Conservation (phyloP, 129 eudicot species). For the Rutidosis leptorrhynchoides region DNA sequence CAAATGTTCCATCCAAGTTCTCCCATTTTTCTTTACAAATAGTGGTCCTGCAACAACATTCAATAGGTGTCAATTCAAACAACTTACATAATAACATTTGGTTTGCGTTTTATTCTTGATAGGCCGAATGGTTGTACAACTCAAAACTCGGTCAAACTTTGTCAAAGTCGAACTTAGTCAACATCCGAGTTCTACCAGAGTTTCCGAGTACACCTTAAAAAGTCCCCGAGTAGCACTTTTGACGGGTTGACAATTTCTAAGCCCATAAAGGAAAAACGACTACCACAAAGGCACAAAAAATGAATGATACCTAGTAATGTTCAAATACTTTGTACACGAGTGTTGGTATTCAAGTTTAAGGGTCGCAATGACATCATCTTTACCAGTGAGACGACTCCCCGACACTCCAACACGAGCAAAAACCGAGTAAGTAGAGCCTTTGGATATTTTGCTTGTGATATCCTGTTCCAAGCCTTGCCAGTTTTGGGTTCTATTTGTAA, state of each 20-base stretch:
- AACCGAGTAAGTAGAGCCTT: slow-evolving; percentile 53
- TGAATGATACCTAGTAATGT: slow-evolving; percentile 46
- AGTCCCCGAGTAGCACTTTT: neutral
- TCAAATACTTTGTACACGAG: slow-evolving; percentile 43
- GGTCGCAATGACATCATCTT: slow-evolving; percentile 54
- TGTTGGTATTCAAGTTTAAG: slow-evolving; percentile 54
- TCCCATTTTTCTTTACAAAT: slow-evolving; percentile 61
- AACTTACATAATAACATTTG: neutral
- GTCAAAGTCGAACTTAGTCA: too few relatives aligned
- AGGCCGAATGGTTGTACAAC: neutral
- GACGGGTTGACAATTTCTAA: neutral
- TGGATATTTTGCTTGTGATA: slow-evolving; percentile 49
- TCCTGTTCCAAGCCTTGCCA: slow-evolving; percentile 99
- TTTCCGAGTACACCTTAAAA: too few relatives aligned
- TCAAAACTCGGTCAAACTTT: neutral
- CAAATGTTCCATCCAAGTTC: slow-evolving; percentile 72
- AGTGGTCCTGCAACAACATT: slow-evolving; percentile 39
- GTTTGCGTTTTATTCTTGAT: neutral
- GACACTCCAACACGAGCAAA: slow-evolving; percentile 73
- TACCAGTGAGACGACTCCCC: slow-evolving; percentile 33
- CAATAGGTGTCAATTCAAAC: neutral
- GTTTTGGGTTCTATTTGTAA: slow-evolving; percentile 61
- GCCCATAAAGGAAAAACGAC: neutral
- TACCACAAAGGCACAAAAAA: neutral
- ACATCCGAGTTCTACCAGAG: too few relatives aligned